A percentile compares a stretch with the other conserved stretches of the same genome.
Evolutionary conservation across 306 rosid species (phyloP).

Genomic region (Lathyrus sativus): DNA sequence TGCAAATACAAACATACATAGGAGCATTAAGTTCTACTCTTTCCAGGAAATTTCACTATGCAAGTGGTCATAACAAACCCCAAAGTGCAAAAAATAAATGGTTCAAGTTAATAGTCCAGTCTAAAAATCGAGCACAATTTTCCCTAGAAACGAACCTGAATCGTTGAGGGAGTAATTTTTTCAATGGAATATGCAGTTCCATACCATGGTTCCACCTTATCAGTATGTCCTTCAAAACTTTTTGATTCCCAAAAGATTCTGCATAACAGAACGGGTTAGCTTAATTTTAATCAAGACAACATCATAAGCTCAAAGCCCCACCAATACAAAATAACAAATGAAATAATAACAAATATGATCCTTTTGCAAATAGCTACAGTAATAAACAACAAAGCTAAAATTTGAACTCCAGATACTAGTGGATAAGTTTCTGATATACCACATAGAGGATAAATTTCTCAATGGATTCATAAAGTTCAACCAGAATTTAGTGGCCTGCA

Average conservation of each 20-base stretch:
- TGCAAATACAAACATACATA: conserved; percentile 43
- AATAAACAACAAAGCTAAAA: conserved; percentile 24
- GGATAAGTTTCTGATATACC: conserved; percentile 14
- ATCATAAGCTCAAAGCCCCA: conserved; percentile 13
- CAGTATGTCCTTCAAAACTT: conserved; percentile 70
- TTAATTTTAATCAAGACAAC: conserved; percentile 28
- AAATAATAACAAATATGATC: conserved; percentile 4
- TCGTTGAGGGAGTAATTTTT: conserved; percentile 54
- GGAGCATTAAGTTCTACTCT: conserved; percentile 31
- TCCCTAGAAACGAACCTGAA: conserved; percentile 60
- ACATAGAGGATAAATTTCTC: conserved; percentile 22
- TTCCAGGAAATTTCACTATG: conserved; percentile 24
- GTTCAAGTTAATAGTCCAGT: conserved; percentile 23
- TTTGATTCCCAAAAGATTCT: conserved; percentile 96
- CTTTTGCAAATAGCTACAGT: background rate
- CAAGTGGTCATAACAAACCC: conserved; percentile 24
- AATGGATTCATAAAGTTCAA: background rate
- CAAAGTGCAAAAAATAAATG: conserved; percentile 29
- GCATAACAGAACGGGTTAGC: conserved; percentile 36
- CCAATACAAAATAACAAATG: conserved; percentile 22
- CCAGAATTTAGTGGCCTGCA: conserved; percentile 6
- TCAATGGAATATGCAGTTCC: conserved; percentile 79
- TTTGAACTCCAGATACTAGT: conserved; percentile 29
- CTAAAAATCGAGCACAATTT: conserved; percentile 29
- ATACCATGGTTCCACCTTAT: conserved; percentile 92